A percentile compares a stretch with the other conserved stretches of the same genome.
Conservation (phyloP, 495 filamentous ascomycete genomes). For the Penicillium angulare region DNA sequence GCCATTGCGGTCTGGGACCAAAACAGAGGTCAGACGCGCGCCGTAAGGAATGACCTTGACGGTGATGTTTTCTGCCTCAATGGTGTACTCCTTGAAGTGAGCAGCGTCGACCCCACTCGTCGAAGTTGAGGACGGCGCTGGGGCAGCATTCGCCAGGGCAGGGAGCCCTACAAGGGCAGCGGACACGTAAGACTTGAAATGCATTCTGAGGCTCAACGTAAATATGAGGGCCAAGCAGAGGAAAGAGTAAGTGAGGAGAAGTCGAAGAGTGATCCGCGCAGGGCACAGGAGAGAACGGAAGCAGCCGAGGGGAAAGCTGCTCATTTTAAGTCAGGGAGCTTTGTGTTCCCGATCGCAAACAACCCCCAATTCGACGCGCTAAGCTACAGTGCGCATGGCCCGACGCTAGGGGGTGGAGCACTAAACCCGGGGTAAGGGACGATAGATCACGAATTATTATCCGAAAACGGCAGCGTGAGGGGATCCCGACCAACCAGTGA, state of each 20-base stretch:
- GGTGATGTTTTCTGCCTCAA: constrained; percentile 68
- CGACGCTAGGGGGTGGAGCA: constrained; percentile 27
- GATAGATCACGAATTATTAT: constrained; percentile 23
- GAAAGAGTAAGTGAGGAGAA: constrained; percentile 30
- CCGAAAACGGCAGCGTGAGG: constrained; percentile 22
- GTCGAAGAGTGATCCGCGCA: constrained; percentile 28
- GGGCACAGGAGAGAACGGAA: constrained; percentile 33
- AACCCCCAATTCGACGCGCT: constrained; percentile 15
- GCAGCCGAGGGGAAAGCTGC: constrained; percentile 21
- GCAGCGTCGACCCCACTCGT: constrained; percentile 11
- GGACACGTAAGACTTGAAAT: constrained; percentile 36
- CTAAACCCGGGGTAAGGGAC: constrained; percentile 26
- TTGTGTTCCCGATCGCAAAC: constrained; percentile 12
- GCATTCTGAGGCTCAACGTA: constrained; percentile 39
- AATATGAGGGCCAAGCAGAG: constrained; percentile 31
- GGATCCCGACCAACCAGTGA: constrained; percentile 10
- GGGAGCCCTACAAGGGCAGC: constrained; percentile 38
- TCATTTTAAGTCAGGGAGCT: constrained; percentile 27
- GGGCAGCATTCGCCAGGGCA: constrained; percentile 23
- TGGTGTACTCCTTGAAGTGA: constrained; percentile 64
- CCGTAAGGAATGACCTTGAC: constrained; percentile 77
- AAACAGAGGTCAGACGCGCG: constrained; percentile 70
- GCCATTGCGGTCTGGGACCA: constrained; percentile 70
- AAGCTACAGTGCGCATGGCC: constrained; percentile 22
- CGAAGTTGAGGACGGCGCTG: constrained; percentile 11